These are phyloP conservation scores for Ceratocystis destructans DNA, from an alignment of 2,329 filamentous ascomycete species.

Conservation along the genomic window DNA sequence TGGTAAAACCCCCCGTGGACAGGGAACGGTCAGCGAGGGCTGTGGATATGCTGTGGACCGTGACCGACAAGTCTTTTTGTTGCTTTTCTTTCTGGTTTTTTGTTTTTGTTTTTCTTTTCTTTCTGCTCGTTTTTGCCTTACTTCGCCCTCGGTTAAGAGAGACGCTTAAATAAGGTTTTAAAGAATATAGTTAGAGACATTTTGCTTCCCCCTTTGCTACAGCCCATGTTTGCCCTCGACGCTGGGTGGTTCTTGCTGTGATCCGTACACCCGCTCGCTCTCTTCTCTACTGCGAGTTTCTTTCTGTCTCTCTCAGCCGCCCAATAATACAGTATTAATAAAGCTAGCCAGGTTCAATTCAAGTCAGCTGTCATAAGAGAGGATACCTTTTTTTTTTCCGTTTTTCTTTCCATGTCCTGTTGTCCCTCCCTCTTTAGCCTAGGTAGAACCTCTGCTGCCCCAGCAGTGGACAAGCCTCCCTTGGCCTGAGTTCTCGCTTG, in stretches of 20 bases:
- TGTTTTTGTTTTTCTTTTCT: no score
- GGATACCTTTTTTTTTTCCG: neutral
- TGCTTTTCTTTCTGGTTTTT: no score
- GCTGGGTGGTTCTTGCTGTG: neutral
- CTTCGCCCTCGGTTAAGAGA: neutral
- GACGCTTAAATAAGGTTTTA: neutral
- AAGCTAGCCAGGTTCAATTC: no score
- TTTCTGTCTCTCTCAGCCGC: neutral
- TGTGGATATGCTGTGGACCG: neutral
- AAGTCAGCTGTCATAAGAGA: neutral
- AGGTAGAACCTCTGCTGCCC: no score
- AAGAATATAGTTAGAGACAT: neutral
- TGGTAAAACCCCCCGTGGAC: neutral
- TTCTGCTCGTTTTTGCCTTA: neutral
- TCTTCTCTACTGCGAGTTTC: neutral
- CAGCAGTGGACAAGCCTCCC: neutral
- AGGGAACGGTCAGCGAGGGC: neutral
- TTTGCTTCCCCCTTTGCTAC: neutral
- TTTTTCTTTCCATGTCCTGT: neutral
- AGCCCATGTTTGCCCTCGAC: neutral
- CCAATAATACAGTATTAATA: neutral
- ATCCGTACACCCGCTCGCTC: neutral
- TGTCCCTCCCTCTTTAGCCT: neutral
- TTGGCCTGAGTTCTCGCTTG: neutral
- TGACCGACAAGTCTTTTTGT: neutral